Conservation (phyloP, 2,329 filamentous ascomycete genomes). For the Ophiobolus disseminans region DNA sequence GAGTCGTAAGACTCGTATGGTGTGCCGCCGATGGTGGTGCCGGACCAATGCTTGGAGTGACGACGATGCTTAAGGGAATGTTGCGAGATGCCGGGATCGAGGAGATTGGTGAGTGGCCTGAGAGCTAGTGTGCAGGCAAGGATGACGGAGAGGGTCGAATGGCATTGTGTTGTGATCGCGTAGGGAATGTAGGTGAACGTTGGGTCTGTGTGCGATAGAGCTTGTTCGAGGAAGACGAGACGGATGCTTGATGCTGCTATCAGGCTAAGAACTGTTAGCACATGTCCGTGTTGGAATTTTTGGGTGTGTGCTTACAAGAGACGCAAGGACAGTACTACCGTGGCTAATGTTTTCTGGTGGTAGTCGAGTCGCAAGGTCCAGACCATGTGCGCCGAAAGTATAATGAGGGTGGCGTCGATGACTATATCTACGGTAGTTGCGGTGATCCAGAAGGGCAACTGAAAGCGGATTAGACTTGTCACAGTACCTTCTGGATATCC, state of each 20-base stretch:
- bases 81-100: slow-evolving; percentile 14
- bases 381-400: slow-evolving; percentile 25
- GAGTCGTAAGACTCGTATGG: slow-evolving; percentile 21
- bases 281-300: too few relatives aligned
- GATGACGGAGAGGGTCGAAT: slow-evolving; percentile 30
- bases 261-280: slow-evolving; percentile 21
- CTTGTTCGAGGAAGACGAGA: slow-evolving; percentile 25
- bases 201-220: slow-evolving; percentile 16
- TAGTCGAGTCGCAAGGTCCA: slow-evolving; percentile 23
- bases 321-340: slow-evolving; percentile 28
- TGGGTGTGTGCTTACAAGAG: slow-evolving; percentile 20
- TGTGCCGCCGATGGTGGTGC: slow-evolving; percentile 30
- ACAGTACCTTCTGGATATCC: too few relatives aligned
- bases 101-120: slow-evolving; percentile 19
- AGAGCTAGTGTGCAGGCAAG: slow-evolving; percentile 31
- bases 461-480: not conserved
- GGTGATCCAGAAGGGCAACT: slow-evolving; percentile 30
- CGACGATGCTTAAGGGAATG: slow-evolving; percentile 7
- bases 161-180: slow-evolving; percentile 28
- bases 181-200: slow-evolving; percentile 32
- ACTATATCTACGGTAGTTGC: slow-evolving; percentile 24
- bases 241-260: slow-evolving; percentile 29
- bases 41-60: slow-evolving; percentile 24
- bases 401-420: slow-evolving; percentile 25
- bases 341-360: slow-evolving; percentile 22